Evolutionary conservation across 352 stramenopile genomes (phyloP).

Genomic region (Phytophthora lateralis): DNA sequence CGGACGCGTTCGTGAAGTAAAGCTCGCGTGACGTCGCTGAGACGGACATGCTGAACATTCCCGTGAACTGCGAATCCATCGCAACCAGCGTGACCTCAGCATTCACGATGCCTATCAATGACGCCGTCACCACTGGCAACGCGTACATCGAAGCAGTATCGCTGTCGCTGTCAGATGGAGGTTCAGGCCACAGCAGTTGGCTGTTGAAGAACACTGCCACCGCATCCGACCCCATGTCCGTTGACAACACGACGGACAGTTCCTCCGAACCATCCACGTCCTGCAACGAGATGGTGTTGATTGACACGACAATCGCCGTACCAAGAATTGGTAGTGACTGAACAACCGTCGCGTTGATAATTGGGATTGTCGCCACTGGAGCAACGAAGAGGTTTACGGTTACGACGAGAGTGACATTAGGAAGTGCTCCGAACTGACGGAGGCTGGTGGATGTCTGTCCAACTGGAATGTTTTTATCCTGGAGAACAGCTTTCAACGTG

Average conservation of each 20-base stretch:
- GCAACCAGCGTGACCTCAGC: slow-evolving; percentile 23
- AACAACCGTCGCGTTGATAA: slow-evolving; percentile 5
- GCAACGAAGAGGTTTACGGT: slow-evolving; percentile 28
- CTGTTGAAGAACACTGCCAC: slow-evolving; percentile 27
- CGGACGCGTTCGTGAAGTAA: slow-evolving; percentile 4
- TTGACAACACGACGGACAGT: slow-evolving; percentile 15
- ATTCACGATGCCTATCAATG: slow-evolving; percentile 9
- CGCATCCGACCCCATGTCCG: background rate
- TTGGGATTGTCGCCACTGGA: slow-evolving; percentile 21
- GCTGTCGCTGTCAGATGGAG: background rate
- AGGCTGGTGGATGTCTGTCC: slow-evolving; percentile 12
- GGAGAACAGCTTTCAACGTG: slow-evolving; percentile 27
- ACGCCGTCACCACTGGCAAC: slow-evolving; percentile 11
- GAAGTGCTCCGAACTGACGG: slow-evolving; percentile 21
- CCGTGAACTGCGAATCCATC: slow-evolving; percentile 3
- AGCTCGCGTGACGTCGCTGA: background rate
- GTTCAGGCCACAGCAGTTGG: slow-evolving; percentile 5
- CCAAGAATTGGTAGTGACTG: background rate
- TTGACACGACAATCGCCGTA: slow-evolving; percentile 17
- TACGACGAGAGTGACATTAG: slow-evolving; percentile 25
- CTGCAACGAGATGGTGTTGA: slow-evolving; percentile 15
- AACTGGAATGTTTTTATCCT: slow-evolving; percentile 16
- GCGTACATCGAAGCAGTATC: background rate
- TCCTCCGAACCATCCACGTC: slow-evolving; percentile 32
- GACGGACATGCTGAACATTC: background rate